These are phyloP conservation scores for Abrus pulchellus DNA, from an alignment of 306 rosid genomes.

Conservation along the genomic window DNA sequence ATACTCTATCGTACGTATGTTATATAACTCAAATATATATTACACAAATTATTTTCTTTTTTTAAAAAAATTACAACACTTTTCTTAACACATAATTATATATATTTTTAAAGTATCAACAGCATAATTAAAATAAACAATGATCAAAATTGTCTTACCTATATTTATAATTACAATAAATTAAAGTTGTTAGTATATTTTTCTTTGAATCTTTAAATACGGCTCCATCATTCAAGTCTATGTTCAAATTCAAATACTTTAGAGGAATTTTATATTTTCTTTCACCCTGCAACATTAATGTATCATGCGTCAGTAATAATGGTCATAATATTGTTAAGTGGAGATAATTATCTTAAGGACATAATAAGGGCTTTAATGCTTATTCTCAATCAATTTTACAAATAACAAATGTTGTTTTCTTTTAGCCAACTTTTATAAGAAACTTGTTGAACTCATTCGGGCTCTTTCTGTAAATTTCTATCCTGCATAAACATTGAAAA, in stretches of 20 bases:
- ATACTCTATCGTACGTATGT: no score
- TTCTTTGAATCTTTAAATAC: neutral
- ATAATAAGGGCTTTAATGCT: neutral
- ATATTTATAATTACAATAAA: no score
- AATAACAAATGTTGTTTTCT: neutral
- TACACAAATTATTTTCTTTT: no score
- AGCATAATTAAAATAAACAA: no score
- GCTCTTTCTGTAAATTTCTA: slow-evolving; percentile 3
- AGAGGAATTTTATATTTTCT: neutral
- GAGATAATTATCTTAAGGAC: no score
- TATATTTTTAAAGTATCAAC: no score
- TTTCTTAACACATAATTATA: no score
- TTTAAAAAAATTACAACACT: no score
- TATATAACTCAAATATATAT: no score
- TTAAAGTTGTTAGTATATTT: neutral
- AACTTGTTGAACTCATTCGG: neutral
- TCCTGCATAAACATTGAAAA: neutral
- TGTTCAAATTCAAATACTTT: neutral
- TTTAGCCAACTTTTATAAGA: neutral
- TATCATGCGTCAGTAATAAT: neutral
- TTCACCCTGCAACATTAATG: neutral
- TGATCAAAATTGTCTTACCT: no score
- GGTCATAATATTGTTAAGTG: no score
- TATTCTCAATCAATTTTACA: neutral
- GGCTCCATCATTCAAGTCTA: neutral